Percentiles rank a stretch among this genome's conserved stretches.
Conservation (phyloP, 345 rosid genomes). For the Aquilaria sinensis region DNA sequence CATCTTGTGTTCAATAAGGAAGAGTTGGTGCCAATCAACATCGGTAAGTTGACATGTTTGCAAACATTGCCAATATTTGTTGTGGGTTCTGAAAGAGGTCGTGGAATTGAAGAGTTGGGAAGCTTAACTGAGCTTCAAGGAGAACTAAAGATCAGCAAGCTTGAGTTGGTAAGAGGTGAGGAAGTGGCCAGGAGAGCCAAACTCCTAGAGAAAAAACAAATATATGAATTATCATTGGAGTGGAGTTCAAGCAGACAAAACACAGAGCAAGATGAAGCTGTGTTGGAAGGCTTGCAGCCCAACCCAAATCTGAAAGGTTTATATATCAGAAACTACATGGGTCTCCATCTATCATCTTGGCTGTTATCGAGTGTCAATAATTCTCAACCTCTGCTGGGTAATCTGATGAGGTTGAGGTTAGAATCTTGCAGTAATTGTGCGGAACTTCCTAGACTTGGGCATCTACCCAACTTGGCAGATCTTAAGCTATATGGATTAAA, state of each 20-base stretch:
- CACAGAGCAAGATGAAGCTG: conserved; percentile 6
- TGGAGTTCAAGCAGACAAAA: conserved; percentile 1
- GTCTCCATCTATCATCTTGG: conserved; percentile 2
- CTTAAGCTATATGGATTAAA: not conserved
- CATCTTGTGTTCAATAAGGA: not conserved
- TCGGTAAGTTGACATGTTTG: conserved; percentile 5
- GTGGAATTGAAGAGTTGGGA: conserved; percentile 1
- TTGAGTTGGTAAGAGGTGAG: not conserved
- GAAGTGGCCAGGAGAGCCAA: conserved; percentile 16
- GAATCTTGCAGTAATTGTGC: not conserved
- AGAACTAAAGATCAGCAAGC: not conserved
- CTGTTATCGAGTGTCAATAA: too few species aligned
- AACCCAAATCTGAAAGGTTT: conserved; percentile 1
- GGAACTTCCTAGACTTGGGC: conserved; percentile 14
- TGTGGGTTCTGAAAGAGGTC: not conserved
- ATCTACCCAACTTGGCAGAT: conserved; percentile 2
- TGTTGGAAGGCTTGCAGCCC: conserved; percentile 16
- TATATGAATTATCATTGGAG: not conserved
- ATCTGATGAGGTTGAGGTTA: conserved; percentile 2
- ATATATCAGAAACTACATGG: conserved; percentile 2
- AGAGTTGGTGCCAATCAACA: not conserved
- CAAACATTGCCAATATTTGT: conserved; percentile 8
- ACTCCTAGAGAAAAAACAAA: not conserved
- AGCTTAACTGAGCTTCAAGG: not conserved
- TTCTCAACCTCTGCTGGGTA: not conserved